These are phyloP conservation scores for Fusarium beomiforme DNA, from an alignment of 2,329 filamentous ascomycete genomes.

Conservation along the genomic window DNA sequence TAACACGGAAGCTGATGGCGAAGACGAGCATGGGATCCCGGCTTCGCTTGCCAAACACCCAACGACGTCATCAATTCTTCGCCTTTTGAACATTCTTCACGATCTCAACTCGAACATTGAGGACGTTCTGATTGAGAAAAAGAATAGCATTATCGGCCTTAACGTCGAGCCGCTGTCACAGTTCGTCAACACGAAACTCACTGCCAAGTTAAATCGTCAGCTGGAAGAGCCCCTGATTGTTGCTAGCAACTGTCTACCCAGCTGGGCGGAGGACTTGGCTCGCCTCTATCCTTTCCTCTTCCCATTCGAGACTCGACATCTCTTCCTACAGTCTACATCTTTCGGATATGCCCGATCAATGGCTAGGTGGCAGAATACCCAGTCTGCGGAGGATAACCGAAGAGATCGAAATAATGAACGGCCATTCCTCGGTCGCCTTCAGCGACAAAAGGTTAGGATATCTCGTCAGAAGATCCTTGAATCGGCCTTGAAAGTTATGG, in stretches of 20 bases:
- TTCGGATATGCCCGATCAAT: conserved; percentile 98
- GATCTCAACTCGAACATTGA: conserved; percentile 93
- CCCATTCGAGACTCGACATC: conserved; percentile 94
- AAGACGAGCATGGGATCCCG: conserved; percentile 72
- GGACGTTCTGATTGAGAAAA: conserved; percentile 82
- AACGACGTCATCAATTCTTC: conserved; percentile 86
- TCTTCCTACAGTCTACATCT: conserved; percentile 97
- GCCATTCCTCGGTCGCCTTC: conserved; percentile 88
- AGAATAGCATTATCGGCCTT: conserved; percentile 72
- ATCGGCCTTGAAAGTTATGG: conserved; percentile 98
- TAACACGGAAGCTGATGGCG: conserved; percentile 59
- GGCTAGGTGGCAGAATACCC: conserved; percentile 95
- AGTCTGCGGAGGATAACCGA: conserved; percentile 81
- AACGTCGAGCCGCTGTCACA: conserved; percentile 87
- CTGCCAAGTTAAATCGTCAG: conserved; percentile 96
- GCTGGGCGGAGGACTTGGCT: conserved; percentile 95
- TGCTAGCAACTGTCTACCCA: conserved; percentile 93
- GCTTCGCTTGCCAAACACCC: conserved; percentile 84
- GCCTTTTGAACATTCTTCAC: conserved; percentile 88
- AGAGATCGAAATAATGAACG: conserved; percentile 89
- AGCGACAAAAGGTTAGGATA: conserved; percentile 98
- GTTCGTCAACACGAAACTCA: conserved; percentile 98
- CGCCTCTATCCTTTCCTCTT: conserved; percentile 96
- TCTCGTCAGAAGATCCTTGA: conserved; percentile 94
- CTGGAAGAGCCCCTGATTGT: conserved; percentile 96